Evolutionary conservation across 140 eudicot species (phyloP), one percentile per base, ranked within the genome.

Genomic region (Anethum foeniculum): DNA sequence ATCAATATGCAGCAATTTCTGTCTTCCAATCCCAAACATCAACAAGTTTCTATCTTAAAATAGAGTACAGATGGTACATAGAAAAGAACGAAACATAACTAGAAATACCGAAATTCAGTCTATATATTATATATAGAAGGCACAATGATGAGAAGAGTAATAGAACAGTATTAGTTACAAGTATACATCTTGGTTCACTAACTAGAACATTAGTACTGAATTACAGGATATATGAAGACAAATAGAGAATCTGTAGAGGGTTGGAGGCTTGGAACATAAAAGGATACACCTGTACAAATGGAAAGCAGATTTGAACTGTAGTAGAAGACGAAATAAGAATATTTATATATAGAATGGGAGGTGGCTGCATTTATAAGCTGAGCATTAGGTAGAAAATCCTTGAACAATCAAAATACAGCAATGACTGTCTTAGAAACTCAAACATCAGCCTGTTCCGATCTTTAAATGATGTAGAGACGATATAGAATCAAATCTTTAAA

Each of bases 11-110:
- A 41, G 77, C 14, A 73, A 43, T 23, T 23, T 43, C 2, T n/a
- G 1, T 12, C 19, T 74, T 74, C 16, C 36, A 74, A 43, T 44
- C 36, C 21, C 78, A 74, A n/a, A 74, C 38, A 74, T 74, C 32
- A 74, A 7, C 78, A 41, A 74, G 38, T 44, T 74, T 54, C 34
- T 21, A 54, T 7, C 18, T 56, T 52, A 11, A 78, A 56, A 12
- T 36, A 10, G 62, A 58, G 71, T 39, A 52, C 28, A 28, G 73
- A 14, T 3, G 39, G 27, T 47, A 43, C 58, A 79, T 25, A 56
- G 48, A 82, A 28, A 78, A 82, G 80, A 67, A 85, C 81, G 44
- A 84, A 56, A 48, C 76, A 77, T 82, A 68, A 82, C 72, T 82
- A 72, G 75, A 73, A 48, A 71, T 79, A 25, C 38, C 39, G 44